Evolutionary conservation across 2,329 filamentous ascomycete species (phyloP).

Genomic region (Cladosporium velox): DNA sequence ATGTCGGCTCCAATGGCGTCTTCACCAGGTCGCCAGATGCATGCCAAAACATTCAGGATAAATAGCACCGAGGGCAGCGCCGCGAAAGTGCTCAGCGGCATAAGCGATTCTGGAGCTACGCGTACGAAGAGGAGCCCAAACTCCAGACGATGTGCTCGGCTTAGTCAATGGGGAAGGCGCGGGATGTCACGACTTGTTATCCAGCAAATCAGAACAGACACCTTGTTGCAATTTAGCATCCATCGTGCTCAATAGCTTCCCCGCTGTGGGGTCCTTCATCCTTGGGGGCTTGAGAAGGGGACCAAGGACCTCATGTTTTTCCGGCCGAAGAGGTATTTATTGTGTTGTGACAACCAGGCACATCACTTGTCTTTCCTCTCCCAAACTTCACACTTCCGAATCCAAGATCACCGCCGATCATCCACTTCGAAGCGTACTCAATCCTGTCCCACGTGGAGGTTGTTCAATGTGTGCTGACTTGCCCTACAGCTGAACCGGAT

Average conservation of each 20-base stretch:
- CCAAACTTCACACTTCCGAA: slow-evolving; percentile 6
- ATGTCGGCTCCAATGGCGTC: slow-evolving; percentile 1
- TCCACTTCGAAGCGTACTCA: slow-evolving; percentile 12
- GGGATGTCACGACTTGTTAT: slow-evolving; percentile 4
- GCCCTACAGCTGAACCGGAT: not conserved
- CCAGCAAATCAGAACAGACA: slow-evolving; percentile 12
- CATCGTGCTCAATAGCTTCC: slow-evolving; percentile 19
- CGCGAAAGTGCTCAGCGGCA: slow-evolving; percentile 5
- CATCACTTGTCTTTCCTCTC: slow-evolving; percentile 9
- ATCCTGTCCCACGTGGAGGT: not conserved
- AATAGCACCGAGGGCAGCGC: slow-evolving; percentile 10
- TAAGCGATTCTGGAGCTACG: not conserved
- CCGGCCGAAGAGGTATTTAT: slow-evolving; percentile 17
- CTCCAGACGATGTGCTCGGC: slow-evolving; percentile 9
- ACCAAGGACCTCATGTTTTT: slow-evolving; percentile 2
- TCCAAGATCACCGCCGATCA: not conserved
- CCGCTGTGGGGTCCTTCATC: slow-evolving; percentile 16
- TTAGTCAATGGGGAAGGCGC: slow-evolving; percentile 9
- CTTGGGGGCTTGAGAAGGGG: not conserved
- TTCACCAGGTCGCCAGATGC: not conserved
- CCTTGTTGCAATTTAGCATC: slow-evolving; percentile 8
- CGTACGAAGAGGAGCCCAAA: slow-evolving; percentile 10
- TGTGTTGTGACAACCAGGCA: not conserved
- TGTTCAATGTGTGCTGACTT: not conserved
- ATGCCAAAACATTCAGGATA: not conserved